A percentile compares a stretch with the other conserved stretches of the same genome.
Conservation (phyloP, 1,284 basidiomycete species). For the Uromyces viciae-fabae region DNA sequence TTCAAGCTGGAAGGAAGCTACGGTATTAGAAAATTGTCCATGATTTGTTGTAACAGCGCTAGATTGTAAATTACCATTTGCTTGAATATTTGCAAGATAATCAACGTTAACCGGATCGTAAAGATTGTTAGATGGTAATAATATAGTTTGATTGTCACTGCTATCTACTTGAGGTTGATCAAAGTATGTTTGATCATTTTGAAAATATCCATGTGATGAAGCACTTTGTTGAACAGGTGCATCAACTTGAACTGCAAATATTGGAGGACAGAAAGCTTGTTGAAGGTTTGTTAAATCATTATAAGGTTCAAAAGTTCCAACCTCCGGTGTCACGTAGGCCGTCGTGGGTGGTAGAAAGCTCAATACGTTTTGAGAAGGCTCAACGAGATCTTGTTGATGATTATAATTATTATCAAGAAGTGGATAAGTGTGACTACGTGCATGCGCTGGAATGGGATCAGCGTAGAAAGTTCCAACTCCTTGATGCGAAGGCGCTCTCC, state of each 20-base stretch:
- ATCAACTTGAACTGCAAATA: conserved; percentile 22
- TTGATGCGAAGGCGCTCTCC: conserved; percentile 2
- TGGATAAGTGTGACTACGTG: conserved; percentile 27
- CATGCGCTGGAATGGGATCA: neutral
- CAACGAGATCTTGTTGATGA: neutral
- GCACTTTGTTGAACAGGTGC: conserved; percentile 8
- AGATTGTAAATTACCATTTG: neutral
- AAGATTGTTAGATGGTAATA: neutral
- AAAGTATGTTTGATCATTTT: neutral
- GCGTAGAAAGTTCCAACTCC: neutral
- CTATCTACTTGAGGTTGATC: neutral
- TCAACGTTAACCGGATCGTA: neutral
- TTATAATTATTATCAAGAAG: conserved; percentile 7
- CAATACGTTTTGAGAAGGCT: neutral
- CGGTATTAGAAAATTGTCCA: neutral
- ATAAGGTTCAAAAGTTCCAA: neutral
- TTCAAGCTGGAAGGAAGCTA: too few relatives aligned
- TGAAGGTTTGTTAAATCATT: too few relatives aligned
- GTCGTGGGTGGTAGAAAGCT: neutral
- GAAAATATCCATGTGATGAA: neutral
- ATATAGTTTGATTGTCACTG: neutral
- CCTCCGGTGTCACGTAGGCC: neutral
- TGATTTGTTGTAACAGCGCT: neutral
- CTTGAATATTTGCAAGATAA: neutral
- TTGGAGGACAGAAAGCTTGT: conserved; percentile 13